Evolutionary conservation across 1,284 basidiomycete genomes (phyloP).

Genomic region (Coniferiporia sulphurascens): DNA sequence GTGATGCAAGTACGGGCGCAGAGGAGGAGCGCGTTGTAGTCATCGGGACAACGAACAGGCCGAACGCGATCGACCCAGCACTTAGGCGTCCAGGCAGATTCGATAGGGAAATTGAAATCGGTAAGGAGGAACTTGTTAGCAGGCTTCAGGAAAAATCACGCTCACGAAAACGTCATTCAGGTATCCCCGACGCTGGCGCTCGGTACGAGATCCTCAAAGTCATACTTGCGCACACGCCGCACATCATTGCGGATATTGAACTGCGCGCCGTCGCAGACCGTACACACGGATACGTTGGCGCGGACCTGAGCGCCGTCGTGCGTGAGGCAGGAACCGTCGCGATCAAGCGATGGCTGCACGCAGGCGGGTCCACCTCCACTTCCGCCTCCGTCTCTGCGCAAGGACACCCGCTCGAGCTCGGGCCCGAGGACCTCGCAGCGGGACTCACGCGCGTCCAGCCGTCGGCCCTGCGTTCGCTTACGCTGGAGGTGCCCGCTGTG

Average conservation of each 20-base stretch:
- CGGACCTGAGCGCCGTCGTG: constrained; percentile 88
- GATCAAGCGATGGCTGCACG: constrained; percentile 75
- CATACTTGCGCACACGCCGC: constrained; percentile 76
- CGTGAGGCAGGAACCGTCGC: constrained; percentile 90
- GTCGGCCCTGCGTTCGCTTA: constrained; percentile 91
- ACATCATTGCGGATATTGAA: constrained; percentile 58
- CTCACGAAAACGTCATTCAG: constrained; percentile 34
- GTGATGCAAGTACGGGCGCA: constrained; percentile 38
- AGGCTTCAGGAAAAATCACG: too few species aligned
- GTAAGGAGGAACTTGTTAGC: constrained; percentile 35
- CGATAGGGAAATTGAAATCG: constrained; percentile 97
- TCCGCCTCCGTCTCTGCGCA: constrained; percentile 17
- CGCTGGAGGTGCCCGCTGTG: constrained; percentile 81
- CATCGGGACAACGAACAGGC: constrained; percentile 95
- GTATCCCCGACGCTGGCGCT: constrained; percentile 83
- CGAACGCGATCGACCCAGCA: constrained; percentile 96
- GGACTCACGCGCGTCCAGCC: constrained; percentile 82
- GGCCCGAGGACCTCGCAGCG: constrained; percentile 59
- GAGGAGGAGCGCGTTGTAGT: constrained; percentile 73
- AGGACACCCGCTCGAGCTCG: constrained; percentile 41
- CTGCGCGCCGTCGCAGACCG: constrained; percentile 66
- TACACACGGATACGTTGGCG: constrained; percentile 97
- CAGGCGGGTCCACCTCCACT: constrained; percentile 16
- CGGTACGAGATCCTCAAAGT: constrained; percentile 82
- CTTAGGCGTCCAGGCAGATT: constrained; percentile 91